Percentiles rank a stretch among this genome's conserved stretches.
Conservation (phyloP, 2,329 filamentous ascomycete genomes). For the Septoria linicola region DNA sequence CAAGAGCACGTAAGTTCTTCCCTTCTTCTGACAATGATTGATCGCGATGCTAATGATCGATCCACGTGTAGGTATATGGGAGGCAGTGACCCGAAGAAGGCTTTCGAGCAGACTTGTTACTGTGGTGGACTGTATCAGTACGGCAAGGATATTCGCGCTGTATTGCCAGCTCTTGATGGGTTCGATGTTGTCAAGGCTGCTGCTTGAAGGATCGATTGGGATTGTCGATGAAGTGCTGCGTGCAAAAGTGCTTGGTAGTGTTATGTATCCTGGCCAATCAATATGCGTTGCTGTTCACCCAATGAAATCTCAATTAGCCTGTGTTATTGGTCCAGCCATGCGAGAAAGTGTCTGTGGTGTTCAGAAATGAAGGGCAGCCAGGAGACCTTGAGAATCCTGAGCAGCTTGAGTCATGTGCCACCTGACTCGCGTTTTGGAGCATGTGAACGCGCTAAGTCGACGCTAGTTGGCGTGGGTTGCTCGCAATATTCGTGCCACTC, state of each 20-base stretch:
- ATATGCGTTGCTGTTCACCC: neutral
- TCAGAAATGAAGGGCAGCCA: neutral
- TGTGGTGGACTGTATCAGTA: slow-evolving; percentile 34
- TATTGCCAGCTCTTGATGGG: slow-evolving; percentile 27
- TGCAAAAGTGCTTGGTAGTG: neutral
- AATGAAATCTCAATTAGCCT: no score
- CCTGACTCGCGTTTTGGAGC: neutral
- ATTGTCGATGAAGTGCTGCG: neutral
- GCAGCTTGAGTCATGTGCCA: neutral
- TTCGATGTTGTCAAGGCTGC: slow-evolving; percentile 28
- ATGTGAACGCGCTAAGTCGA: slow-evolving; percentile 1
- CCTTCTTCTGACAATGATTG: neutral
- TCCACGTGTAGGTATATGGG: slow-evolving; percentile 22
- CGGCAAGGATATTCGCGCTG: slow-evolving; percentile 31
- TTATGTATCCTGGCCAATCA: neutral
- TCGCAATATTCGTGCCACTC: neutral
- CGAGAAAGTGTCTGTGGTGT: no score
- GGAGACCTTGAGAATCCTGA: neutral
- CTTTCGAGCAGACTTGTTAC: slow-evolving; percentile 34
- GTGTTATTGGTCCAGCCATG: no score
- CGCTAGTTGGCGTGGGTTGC: neutral
- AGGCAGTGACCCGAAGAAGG: slow-evolving; percentile 28
- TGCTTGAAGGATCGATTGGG: neutral
- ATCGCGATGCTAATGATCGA: neutral
- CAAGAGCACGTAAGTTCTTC: slow-evolving; percentile 30